A percentile compares a stretch with the other conserved stretches of the same genome.
Evolutionary conservation across 768 basidiomycete species (phyloP).

Genomic region (Trametes coccinea): DNA sequence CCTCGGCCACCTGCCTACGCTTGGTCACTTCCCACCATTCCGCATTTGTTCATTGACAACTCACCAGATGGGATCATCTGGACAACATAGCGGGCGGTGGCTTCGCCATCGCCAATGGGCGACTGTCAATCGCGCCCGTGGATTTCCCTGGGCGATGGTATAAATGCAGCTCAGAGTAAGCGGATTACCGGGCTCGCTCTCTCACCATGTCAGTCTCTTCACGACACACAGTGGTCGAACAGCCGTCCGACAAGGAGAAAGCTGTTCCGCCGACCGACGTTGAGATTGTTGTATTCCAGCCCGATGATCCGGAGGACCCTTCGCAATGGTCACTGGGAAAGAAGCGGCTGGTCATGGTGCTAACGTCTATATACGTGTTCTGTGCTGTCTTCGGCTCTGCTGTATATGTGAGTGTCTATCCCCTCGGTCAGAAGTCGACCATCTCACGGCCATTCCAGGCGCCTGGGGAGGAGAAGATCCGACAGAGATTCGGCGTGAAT

Average conservation of each 20-base stretch:
- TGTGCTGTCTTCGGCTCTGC: conserved; percentile 25
- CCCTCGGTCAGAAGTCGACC: too few species aligned
- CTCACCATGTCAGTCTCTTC: not conserved
- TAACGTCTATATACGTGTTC: conserved; percentile 16
- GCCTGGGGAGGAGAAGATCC: conserved; percentile 23
- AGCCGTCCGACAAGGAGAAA: not conserved
- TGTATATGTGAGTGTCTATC: conserved; percentile 20
- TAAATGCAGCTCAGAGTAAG: too few species aligned
- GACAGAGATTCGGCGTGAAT: conserved; percentile 18
- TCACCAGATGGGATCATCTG: not conserved
- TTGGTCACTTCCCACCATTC: too few species aligned
- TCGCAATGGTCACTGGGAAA: conserved; percentile 21
- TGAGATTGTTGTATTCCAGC: conserved; percentile 15
- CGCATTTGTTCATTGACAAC: not conserved
- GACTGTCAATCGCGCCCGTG: not conserved
- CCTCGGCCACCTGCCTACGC: too few species aligned
- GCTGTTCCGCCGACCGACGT: not conserved
- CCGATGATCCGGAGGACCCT: conserved; percentile 21
- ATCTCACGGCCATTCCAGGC: conserved; percentile 11
- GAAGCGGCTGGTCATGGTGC: conserved; percentile 5
- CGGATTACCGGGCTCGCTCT: too few species aligned
- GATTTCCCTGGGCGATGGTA: not conserved
- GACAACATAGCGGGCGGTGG: not conserved
- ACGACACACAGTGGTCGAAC: not conserved
- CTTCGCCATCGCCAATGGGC: not conserved